Evolutionary conservation across 2,329 filamentous ascomycete species (phyloP).

Genomic region (Diaporthe destruens): DNA sequence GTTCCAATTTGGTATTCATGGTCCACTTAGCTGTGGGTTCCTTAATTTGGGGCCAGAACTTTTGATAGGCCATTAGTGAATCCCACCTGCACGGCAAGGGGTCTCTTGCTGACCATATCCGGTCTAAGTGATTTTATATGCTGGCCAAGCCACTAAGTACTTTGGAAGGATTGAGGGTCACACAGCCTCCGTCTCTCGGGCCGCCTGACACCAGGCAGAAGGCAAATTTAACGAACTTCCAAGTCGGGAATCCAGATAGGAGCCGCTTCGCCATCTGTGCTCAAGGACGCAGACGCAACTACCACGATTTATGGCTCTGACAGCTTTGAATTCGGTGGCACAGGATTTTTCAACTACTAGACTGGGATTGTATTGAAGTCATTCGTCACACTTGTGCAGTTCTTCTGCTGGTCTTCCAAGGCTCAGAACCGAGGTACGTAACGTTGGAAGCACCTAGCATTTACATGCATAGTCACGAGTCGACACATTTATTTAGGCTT

Average conservation of each 20-base stretch:
- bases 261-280: not conserved
- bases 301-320: too few relatives aligned
- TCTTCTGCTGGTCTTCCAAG: too few relatives aligned
- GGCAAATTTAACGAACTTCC: not conserved
- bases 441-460: too few relatives aligned
- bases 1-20: not conserved
- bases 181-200: not conserved
- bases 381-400: too few relatives aligned
- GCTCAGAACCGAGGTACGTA: too few relatives aligned
- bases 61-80: constrained; percentile 1
- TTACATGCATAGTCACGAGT: too few relatives aligned
- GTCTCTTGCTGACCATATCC: not conserved
- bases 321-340: too few relatives aligned
- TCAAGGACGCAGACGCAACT: too few relatives aligned
- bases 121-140: not conserved
- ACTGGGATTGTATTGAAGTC: too few relatives aligned
- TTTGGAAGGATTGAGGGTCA: not conserved
- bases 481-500: too few relatives aligned
- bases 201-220: not conserved
- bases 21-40: not conserved
- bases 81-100: not conserved
- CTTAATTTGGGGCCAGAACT: not conserved
- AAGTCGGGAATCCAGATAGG: not conserved
- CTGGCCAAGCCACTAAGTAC: constrained; percentile 20
- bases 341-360: too few relatives aligned